These are phyloP conservation scores for Arthrinium puccinioides DNA, from an alignment of 2,329 filamentous ascomycete species.

Conservation along the genomic window DNA sequence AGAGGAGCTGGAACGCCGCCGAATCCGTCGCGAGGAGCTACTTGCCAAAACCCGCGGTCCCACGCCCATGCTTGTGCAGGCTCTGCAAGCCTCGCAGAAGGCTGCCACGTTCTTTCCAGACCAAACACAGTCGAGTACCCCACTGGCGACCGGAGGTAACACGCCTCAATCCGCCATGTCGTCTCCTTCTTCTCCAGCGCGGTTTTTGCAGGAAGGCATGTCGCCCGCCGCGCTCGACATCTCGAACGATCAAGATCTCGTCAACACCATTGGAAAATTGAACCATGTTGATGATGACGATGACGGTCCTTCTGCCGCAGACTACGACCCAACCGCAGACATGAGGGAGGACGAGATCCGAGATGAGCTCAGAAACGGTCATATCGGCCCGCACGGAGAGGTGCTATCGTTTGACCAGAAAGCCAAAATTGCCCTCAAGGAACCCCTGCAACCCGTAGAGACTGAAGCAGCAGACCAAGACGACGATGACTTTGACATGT, in stretches of 20 bases:
- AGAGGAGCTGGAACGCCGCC: constrained; percentile 75
- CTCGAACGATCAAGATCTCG: constrained; percentile 59
- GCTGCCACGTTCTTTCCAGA: constrained; percentile 42
- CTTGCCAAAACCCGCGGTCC: constrained; percentile 73
- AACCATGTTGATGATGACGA: constrained; percentile 45
- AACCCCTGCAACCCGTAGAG: constrained; percentile 28
- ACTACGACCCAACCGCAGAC: constrained; percentile 71
- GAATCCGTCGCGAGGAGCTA: constrained; percentile 77
- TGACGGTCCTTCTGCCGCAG: constrained; percentile 67
- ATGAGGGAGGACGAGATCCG: constrained; percentile 65
- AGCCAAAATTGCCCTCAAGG: constrained; percentile 27
- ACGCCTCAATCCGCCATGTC: constrained; percentile 37
- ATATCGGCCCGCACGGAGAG: constrained; percentile 50
- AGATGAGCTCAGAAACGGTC: constrained; percentile 47
- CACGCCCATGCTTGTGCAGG: constrained; percentile 68
- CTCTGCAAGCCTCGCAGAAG: constrained; percentile 57
- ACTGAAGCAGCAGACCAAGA: constrained; percentile 41
- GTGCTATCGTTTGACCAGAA: constrained; percentile 33
- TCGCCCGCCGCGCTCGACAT: constrained; percentile 56
- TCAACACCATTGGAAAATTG: constrained; percentile 47
- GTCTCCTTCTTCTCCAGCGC: constrained; percentile 30
- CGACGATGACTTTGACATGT: constrained; percentile 78
- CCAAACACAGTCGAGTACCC: constrained; percentile 36
- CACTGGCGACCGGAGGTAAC: constrained; percentile 24
- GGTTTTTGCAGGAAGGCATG: constrained; percentile 41